Conservation (phyloP, 805 yeast species). For the Pichia kluyveri region DNA sequence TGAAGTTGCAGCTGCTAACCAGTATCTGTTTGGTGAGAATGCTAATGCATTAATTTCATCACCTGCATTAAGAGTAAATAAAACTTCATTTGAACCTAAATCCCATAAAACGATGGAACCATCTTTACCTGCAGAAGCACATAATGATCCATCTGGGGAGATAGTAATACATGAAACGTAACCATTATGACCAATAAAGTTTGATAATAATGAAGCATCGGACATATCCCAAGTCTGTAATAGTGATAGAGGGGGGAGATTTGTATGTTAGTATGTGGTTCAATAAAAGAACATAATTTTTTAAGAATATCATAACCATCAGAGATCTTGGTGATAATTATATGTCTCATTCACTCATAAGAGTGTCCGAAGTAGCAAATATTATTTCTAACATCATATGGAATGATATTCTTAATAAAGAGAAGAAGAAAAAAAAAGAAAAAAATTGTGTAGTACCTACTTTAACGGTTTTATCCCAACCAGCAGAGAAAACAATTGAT, state of each 20-base stretch:
- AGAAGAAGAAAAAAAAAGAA: neutral
- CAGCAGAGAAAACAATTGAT: constrained; percentile 86
- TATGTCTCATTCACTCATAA: constrained; percentile 85
- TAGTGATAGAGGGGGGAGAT: neutral
- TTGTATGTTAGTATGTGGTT: constrained; percentile 12
- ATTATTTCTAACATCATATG: constrained; percentile 64
- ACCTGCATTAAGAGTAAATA: constrained; percentile 91
- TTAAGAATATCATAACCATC: constrained; percentile 33
- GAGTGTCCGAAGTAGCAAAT: constrained; percentile 99
- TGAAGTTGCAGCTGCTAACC: constrained; percentile 99
- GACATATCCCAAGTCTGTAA: constrained; percentile 86
- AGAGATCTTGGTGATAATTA: constrained; percentile 97
- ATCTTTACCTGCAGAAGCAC: constrained; percentile 99
- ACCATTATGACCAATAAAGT: constrained; percentile 98
- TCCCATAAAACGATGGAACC: constrained; percentile 99
- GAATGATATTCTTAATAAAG: constrained; percentile 12
- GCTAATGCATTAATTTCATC: constrained; percentile 97
- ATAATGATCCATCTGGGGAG: constrained; percentile 99
- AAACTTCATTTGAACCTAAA: constrained; percentile 72
- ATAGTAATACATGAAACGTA: constrained; percentile 94
- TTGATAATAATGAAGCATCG: constrained; percentile 72
- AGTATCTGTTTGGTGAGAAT: constrained; percentile 99
- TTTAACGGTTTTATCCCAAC: constrained; percentile 98
- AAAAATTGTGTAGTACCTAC: constrained; percentile 35
- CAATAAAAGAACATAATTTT: no score